A percentile compares a stretch with the other conserved stretches of the same genome.
phyloP scores from a whole-genome alignment of 1,284 basidiomycete genomes.

The Neonothopanus nambi region DNA sequence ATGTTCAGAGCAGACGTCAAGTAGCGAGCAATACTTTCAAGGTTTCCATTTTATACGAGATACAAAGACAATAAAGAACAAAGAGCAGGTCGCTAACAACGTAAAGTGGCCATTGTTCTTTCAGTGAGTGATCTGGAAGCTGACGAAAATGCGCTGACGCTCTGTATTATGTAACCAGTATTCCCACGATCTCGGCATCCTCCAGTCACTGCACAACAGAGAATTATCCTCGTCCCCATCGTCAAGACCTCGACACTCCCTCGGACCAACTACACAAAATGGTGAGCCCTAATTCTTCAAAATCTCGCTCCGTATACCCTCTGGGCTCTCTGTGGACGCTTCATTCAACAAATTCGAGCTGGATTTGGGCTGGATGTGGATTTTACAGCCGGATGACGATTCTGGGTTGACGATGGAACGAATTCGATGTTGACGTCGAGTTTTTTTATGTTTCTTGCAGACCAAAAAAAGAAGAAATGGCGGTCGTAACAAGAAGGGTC shows the following conservation, averaged over 20 bases:
- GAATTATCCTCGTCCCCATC: neutral
- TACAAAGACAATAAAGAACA: too few relatives aligned
- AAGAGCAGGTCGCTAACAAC: too few relatives aligned
- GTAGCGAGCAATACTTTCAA: too few relatives aligned
- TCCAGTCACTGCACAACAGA: neutral
- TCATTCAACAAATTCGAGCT: neutral
- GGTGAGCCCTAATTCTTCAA: neutral
- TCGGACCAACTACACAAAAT: neutral
- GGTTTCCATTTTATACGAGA: constrained; percentile 3
- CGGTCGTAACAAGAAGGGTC: constrained; percentile 98
- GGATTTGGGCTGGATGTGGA: neutral
- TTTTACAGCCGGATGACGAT: too few relatives aligned
- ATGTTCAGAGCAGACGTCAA: too few relatives aligned
- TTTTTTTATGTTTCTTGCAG: constrained; percentile 39
- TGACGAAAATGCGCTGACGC: too few relatives aligned
- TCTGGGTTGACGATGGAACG: too few relatives aligned
- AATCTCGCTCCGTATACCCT: neutral
- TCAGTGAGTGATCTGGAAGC: too few relatives aligned
- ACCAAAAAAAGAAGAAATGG: constrained; percentile 99
- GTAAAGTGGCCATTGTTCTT: too few relatives aligned
- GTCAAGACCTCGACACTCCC: constrained; percentile 1
- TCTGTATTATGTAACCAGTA: too few relatives aligned
- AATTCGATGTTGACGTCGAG: neutral
- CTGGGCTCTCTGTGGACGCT: neutral
- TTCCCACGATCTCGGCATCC: neutral